A percentile compares a stretch with the other conserved stretches of the same genome.
These are phyloP conservation scores for Paramecium tetraurelia DNA, from an alignment of 73 alveolate genomes.

Conservation along the genomic window DNA sequence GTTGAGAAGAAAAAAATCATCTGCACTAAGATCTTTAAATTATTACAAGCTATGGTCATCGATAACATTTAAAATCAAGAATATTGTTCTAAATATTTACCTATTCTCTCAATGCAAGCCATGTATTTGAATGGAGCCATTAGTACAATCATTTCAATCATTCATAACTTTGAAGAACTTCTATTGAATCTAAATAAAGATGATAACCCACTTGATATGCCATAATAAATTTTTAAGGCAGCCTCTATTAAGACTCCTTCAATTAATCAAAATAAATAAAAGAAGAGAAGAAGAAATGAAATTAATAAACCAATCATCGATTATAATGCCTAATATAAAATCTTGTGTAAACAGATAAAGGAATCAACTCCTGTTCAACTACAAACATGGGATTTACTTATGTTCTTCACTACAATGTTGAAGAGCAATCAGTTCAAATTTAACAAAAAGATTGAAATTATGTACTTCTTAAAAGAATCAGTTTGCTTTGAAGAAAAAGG, in stretches of 20 bases:
- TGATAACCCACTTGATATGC: not conserved
- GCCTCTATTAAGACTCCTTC: not conserved
- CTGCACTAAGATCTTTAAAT: constrained; percentile 42
- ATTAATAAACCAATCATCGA: not conserved
- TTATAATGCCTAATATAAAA: not conserved
- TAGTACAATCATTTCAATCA: not conserved
- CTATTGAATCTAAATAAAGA: constrained; percentile 22
- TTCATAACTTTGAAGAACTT: constrained; percentile 50
- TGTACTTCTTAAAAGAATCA: constrained; percentile 41
- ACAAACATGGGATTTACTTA: constrained; percentile 54
- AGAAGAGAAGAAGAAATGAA: not conserved
- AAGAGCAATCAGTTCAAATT: constrained; percentile 23
- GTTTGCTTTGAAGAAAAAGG: constrained; percentile 51
- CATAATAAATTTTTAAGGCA: not conserved
- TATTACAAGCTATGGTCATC: constrained; percentile 22
- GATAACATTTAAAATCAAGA: constrained; percentile 25
- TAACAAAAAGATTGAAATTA: constrained; percentile 35
- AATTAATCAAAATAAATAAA: not conserved
- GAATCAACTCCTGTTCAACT: not conserved
- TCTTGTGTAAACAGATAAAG: not conserved
- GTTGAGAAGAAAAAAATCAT: constrained; percentile 46
- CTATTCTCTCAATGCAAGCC: constrained; percentile 44
- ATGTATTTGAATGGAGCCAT: constrained; percentile 42
- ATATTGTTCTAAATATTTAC: constrained; percentile 39
- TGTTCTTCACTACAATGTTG: not conserved